These are phyloP conservation scores for Vitis cinerea DNA, from an alignment of 164 flowering plant species.

Conservation along the genomic window DNA sequence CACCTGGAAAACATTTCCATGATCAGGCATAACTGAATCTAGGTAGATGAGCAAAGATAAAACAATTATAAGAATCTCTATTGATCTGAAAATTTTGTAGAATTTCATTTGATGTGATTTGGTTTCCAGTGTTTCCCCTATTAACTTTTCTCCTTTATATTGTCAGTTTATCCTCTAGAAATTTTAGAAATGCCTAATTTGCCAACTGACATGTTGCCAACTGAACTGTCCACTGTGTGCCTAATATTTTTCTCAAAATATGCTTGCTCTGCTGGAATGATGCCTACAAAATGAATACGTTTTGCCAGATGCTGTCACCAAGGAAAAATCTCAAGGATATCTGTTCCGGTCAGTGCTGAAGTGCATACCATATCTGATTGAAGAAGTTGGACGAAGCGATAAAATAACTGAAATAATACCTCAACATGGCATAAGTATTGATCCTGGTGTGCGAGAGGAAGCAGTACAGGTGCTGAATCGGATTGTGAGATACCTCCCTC, in stretches of 20 bases:
- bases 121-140: too few species aligned
- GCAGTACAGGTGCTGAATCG: constrained; percentile 92
- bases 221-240: too few species aligned
- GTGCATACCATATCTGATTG: constrained; percentile 93
- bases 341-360: constrained; percentile 94
- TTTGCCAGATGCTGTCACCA: constrained; percentile 81
- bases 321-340: constrained; percentile 93
- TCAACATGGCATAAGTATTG: constrained; percentile 96
- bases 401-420: constrained; percentile 97
- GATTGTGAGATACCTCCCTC: constrained; percentile 82
- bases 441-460: constrained; percentile 99
- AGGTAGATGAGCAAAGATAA: too few species aligned
- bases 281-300: constrained; percentile 1
- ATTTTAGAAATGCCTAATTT: too few species aligned
- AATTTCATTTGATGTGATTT: too few species aligned
- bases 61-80: too few species aligned
- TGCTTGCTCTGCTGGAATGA: constrained; percentile 3
- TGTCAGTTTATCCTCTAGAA: too few species aligned
- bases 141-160: too few species aligned
- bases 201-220: too few species aligned
- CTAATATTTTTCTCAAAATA: background rate
- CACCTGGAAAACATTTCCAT: too few species aligned
- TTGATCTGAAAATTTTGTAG: too few species aligned
- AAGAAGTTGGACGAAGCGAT: constrained; percentile 95
- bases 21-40: too few species aligned